These are phyloP conservation scores for Candida qinlingensis DNA, from an alignment of 805 yeast genomes.

Conservation along the genomic window DNA sequence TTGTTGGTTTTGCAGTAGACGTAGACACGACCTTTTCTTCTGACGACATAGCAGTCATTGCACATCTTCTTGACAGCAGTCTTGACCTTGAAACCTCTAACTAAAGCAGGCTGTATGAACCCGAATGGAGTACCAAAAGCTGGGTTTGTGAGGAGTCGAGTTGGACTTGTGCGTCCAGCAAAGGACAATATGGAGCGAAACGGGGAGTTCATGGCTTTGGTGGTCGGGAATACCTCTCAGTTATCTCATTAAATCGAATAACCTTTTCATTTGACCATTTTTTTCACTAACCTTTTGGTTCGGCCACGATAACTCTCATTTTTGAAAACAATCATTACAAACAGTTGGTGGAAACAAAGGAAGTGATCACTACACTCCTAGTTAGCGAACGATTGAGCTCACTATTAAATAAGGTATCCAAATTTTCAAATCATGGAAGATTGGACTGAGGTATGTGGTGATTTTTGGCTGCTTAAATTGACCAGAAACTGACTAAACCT, in stretches of 20 bases:
- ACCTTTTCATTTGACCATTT: not conserved
- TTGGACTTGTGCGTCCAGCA: slow-evolving; percentile 16
- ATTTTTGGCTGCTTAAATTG: no score
- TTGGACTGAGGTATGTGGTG: slow-evolving; percentile 22
- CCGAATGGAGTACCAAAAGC: slow-evolving; percentile 14
- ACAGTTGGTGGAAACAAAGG: not conserved
- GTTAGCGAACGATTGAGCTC: not conserved
- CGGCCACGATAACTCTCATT: not conserved
- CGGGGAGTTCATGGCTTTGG: slow-evolving; percentile 6
- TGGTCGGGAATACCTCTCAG: no score
- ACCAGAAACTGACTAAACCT: no score
- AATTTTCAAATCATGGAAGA: slow-evolving; percentile 16
- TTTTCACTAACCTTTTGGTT: not conserved
- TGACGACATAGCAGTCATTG: slow-evolving; percentile 80
- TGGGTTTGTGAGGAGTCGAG: slow-evolving; percentile 14
- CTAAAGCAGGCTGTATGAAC: slow-evolving; percentile 25
- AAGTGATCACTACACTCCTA: not conserved
- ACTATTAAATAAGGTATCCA: not conserved
- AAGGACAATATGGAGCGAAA: slow-evolving; percentile 16
- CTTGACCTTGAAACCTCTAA: slow-evolving; percentile 84
- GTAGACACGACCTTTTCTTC: slow-evolving; percentile 91
- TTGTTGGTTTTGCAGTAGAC: slow-evolving; percentile 91
- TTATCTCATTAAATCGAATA: not conserved
- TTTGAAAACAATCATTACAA: not conserved
- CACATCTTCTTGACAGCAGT: slow-evolving; percentile 93